phyloP scores from a whole-genome alignment of 495 filamentous ascomycete genomes.

The Neurospora sp. region DNA sequence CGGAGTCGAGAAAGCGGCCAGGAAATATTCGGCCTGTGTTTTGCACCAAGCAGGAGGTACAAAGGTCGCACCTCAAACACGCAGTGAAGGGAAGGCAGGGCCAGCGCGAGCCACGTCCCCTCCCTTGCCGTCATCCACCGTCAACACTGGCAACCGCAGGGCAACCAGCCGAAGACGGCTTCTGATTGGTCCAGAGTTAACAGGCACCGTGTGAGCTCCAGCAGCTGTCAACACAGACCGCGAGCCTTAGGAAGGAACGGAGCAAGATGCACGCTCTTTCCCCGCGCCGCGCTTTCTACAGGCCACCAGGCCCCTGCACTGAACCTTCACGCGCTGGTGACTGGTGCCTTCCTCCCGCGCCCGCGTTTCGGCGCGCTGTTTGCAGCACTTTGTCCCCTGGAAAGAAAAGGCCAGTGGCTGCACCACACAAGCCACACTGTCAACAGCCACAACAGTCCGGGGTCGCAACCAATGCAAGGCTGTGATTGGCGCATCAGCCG shows the following conservation, averaged over 20 bases:
- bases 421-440: slow-evolving; percentile 1
- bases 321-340: not conserved
- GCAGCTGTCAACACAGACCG: not conserved
- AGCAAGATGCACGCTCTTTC: not conserved
- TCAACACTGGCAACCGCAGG: slow-evolving; percentile 40
- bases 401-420: not conserved
- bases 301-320: not conserved
- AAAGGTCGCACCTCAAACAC: slow-evolving; percentile 7
- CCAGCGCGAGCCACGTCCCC: slow-evolving; percentile 10
- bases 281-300: not conserved
- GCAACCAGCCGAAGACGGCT: slow-evolving; percentile 22
- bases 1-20: not conserved
- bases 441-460: not conserved
- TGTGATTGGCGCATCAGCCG: not conserved
- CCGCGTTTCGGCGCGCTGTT: not conserved
- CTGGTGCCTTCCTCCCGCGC: not conserved
- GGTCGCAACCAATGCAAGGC: not conserved
- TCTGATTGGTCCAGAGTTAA: slow-evolving; percentile 26
- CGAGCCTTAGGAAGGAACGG: not conserved
- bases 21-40: slow-evolving; percentile 4
- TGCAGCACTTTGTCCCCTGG: not conserved
- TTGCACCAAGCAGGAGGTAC: slow-evolving; percentile 18
- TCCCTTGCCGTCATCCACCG: slow-evolving; percentile 15
- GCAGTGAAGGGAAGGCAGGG: slow-evolving; percentile 16
- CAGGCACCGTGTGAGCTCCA: not conserved